Base-by-base conservation (phyloP, 805 yeast species). In the Metschnikowia kunwiensis region DNA sequence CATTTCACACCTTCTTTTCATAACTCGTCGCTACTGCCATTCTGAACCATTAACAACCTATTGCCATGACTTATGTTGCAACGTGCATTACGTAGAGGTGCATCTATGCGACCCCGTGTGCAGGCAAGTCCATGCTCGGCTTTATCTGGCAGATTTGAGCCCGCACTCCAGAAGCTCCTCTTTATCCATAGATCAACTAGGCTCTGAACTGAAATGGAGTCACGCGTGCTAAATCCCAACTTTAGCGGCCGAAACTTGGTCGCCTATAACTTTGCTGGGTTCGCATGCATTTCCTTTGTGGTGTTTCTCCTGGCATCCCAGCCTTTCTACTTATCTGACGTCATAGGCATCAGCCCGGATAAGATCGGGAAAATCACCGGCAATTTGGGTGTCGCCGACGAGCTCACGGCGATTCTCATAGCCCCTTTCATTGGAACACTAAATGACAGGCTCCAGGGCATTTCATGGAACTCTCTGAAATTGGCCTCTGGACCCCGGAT, bases 371-470 rank as follows among this genome's bases (percentile, higher is more conserved):
- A 47, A 18, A 42, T 57, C 18, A 57, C 64, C 9, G 72, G 72
- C 2, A 43, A 52, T 6, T 43, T 66, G 27, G 70, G 70, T 1
- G 71, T 78, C 27, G 72, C 69, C 12, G 88, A 82, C 53, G 88
- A 82, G 52, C 40, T 80, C 7, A 58, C 76, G 0, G 66, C 77
- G 5, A 71, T 82, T 33, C 30, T 67, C 0, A 47, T 70, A 12
- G 72, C 83, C 9, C 88, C 89, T 0, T 56, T 80, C 15, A 59
- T 80, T 44, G 91, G 89, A 3, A 74, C 82, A 0, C 49, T 78
- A 18, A 70, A 77, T 45, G 89, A 82, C 50, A 70, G 72, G 46
- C 57, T 80, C 32, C 55, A 57, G 20, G 47, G 39, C 5, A 21
- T 34, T 27, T 51, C 47, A 5, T 43, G 46, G 37, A 27, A 23